Evolutionary conservation across 2,329 filamentous ascomycete species (phyloP).

Genomic region (Colletotrichum limetticola): DNA sequence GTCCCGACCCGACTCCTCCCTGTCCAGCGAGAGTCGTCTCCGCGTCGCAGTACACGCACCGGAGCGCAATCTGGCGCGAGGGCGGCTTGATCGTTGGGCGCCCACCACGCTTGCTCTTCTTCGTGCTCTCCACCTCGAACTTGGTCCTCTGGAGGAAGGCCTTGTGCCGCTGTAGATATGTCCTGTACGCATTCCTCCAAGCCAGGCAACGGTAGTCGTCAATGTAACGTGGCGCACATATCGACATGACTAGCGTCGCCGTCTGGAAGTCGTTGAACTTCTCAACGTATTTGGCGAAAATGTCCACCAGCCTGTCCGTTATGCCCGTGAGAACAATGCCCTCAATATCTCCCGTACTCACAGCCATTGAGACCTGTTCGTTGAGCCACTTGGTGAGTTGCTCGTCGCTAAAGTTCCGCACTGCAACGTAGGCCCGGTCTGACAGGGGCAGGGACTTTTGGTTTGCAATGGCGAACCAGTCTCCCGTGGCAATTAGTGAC

Average conservation of each 20-base stretch:
- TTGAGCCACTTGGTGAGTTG: conserved; percentile 75
- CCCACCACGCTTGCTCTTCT: conserved; percentile 73
- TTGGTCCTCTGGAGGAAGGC: conserved; percentile 79
- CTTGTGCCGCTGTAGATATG: conserved; percentile 78
- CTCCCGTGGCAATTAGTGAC: conserved; percentile 78
- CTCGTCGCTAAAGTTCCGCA: conserved; percentile 72
- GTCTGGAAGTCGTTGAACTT: conserved; percentile 84
- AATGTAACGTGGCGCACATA: conserved; percentile 80
- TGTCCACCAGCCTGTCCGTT: conserved; percentile 76
- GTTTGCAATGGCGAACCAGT: conserved; percentile 80
- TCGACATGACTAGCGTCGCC: conserved; percentile 78
- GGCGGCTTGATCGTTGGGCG: conserved; percentile 71
- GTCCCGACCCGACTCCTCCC: conserved; percentile 27
- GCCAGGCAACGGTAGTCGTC: conserved; percentile 79
- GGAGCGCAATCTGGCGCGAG: conserved; percentile 76
- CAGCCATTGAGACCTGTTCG: conserved; percentile 69
- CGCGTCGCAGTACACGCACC: conserved; percentile 81
- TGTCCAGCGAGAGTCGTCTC: conserved; percentile 53
- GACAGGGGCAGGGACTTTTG: conserved; percentile 79
- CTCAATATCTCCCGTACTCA: conserved; percentile 77
- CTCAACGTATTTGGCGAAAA: conserved; percentile 80
- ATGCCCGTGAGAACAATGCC: conserved; percentile 83
- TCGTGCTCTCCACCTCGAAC: conserved; percentile 82
- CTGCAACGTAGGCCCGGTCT: conserved; percentile 79
- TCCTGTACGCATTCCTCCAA: conserved; percentile 79